Conservation (phyloP, 257 asterid genomes). For the Forsythia suspensa region DNA sequence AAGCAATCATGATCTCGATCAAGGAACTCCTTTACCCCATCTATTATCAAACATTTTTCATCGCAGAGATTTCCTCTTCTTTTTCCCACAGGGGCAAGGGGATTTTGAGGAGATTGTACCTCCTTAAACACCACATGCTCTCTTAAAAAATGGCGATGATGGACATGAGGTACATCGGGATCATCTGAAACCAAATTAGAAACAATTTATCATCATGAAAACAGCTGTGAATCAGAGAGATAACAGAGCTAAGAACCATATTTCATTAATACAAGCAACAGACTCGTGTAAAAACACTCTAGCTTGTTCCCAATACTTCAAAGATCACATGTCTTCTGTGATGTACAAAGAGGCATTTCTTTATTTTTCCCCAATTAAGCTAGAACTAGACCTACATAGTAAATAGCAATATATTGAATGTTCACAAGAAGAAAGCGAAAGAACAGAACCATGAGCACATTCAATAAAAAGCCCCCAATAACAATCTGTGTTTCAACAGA, state of each 20-base stretch:
- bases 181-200: conserved; percentile 62
- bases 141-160: conserved; percentile 81
- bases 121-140: conserved; percentile 89
- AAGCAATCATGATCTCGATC: conserved; percentile 9
- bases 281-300: not conserved
- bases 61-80: conserved; percentile 3
- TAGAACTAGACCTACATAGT: not conserved
- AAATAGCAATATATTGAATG: not conserved
- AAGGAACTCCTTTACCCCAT: not conserved
- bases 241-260: conserved; percentile 9
- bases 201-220: conserved; percentile 18
- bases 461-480: not conserved
- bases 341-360: not conserved
- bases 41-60: conserved; percentile 6
- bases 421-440: not conserved
- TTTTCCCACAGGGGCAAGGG: not conserved
- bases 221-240: conserved; percentile 21
- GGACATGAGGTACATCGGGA: conserved; percentile 64
- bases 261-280: not conserved
- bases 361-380: not conserved
- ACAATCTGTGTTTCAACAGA: not conserved
- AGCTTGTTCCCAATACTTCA: not conserved
- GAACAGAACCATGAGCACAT: not conserved
- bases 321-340: not conserved
- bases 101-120: conserved; percentile 41